A percentile compares a stretch with the other conserved stretches of the same genome.
Conservation (phyloP, 1,284 basidiomycete genomes). For the Salmacisia buchloeana region DNA sequence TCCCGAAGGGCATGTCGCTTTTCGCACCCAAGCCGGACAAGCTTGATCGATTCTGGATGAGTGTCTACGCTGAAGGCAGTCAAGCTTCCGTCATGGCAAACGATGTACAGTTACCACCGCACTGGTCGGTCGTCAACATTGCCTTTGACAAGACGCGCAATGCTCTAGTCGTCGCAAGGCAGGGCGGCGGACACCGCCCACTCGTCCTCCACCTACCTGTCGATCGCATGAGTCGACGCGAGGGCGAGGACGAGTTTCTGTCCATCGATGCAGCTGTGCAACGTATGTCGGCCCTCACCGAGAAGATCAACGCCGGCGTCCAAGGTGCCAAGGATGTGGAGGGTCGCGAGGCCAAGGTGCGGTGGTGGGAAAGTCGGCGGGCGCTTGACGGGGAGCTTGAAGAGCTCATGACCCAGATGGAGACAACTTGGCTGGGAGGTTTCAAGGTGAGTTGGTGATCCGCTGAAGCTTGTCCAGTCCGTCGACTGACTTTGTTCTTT, state of each 20-base stretch:
- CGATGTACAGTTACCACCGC: slow-evolving; percentile 59
- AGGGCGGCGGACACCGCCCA: slow-evolving; percentile 15
- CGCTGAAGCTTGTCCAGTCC: neutral
- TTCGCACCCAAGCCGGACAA: slow-evolving; percentile 45
- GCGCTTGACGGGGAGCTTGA: slow-evolving; percentile 71
- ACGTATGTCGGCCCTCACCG: slow-evolving; percentile 74
- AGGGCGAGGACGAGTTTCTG: slow-evolving; percentile 62
- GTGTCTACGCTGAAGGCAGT: slow-evolving; percentile 7
- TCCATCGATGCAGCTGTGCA: slow-evolving; percentile 68
- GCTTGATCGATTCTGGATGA: slow-evolving; percentile 50
- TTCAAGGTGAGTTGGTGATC: slow-evolving; percentile 61
- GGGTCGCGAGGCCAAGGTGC: slow-evolving; percentile 59
- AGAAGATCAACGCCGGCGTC: slow-evolving; percentile 69
- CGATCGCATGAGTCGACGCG: slow-evolving; percentile 68
- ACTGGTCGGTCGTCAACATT: slow-evolving; percentile 83
- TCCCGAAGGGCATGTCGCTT: neutral
- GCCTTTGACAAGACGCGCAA: slow-evolving; percentile 73
- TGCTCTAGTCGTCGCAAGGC: slow-evolving; percentile 76
- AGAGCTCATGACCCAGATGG: slow-evolving; percentile 73
- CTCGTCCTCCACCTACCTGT: slow-evolving; percentile 73
- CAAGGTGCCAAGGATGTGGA: slow-evolving; percentile 68
- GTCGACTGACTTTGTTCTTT: slow-evolving; percentile 13
- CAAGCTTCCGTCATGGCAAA: slow-evolving; percentile 9
- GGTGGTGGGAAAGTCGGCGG: slow-evolving; percentile 79
- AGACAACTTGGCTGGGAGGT: slow-evolving; percentile 92